Base-by-base conservation (phyloP, 2,329 filamentous ascomycete species). In the Epichloe glyceriae region DNA sequence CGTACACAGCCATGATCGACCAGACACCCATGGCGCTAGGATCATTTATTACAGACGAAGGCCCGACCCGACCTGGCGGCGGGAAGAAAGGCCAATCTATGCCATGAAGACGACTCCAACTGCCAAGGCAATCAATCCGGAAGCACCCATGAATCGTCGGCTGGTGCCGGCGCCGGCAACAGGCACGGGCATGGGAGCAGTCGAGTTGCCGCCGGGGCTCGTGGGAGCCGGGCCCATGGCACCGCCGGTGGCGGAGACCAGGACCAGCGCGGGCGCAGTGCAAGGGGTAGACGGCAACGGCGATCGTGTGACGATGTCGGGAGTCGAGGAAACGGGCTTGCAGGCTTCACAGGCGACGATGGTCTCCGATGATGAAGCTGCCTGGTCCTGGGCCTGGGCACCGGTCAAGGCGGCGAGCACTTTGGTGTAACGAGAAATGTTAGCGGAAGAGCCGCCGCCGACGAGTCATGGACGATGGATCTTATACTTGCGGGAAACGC, bases 251-350 rank as follows among this genome's bases (percentile, higher is more conserved):
- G 22, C 47, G 7, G 52, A n/a, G 38, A 56, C 49, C 7, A 47
- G 44, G 22, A 50, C 51, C 20, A 56, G 46, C 3, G 41, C 35
- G 5, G 54, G 54, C 7, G 49, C 40, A 5, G 47, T 48, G 44
- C 54, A 56, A 5, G 39, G 45, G 17, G 48, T 53, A 5, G 49
- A 48, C 37, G 54, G 54, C 5, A 54, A 8, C 8, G 53, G 49
- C 17, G 41, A 40, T 26, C 54, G 52, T 5, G 54, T 56, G 30
- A 56, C 54, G 2, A 56, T 37, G 37, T 56, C 54, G 46, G 47
- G 50, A 35, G 54, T 54, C 8, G 52, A 51, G 15, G 50, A 8
- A 15, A 46, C 44, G 5, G 50, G 33, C 45, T 35, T 37, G 53
- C 54, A 56, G 43, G 42, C 46, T 3, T 48, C 44, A 41, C 52